phyloP scores from a whole-genome alignment of 2,329 filamentous ascomycete genomes.

The Aspergillus sojae region DNA sequence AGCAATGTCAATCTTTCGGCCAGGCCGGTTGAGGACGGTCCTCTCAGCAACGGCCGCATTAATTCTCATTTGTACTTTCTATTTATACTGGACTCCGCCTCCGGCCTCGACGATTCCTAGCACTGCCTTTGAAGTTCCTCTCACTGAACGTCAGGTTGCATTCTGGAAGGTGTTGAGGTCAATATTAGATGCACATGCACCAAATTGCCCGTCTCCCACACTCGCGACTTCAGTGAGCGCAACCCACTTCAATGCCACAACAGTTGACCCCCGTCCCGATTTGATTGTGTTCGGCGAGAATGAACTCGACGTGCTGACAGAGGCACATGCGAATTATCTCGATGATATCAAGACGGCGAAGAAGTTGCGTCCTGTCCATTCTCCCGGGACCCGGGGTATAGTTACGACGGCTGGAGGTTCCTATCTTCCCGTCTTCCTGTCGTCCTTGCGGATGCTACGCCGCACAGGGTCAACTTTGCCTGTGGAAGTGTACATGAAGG shows the following conservation, averaged over 20 bases:
- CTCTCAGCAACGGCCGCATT: slow-evolving; percentile 31
- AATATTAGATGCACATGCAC: slow-evolving; percentile 36
- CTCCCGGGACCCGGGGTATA: slow-evolving; percentile 48
- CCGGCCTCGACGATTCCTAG: slow-evolving; percentile 36
- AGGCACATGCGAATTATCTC: slow-evolving; percentile 46
- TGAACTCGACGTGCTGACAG: slow-evolving; percentile 38
- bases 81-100: slow-evolving; percentile 40
- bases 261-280: slow-evolving; percentile 36
- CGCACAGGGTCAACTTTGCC: slow-evolving; percentile 54
- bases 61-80: slow-evolving; percentile 37
- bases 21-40: slow-evolving; percentile 31
- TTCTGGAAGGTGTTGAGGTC: slow-evolving; percentile 42
- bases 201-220: slow-evolving; percentile 33
- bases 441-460: slow-evolving; percentile 56
- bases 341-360: slow-evolving; percentile 33
- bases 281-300: slow-evolving; percentile 38
- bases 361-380: slow-evolving; percentile 37
- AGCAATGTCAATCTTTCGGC: slow-evolving; percentile 31
- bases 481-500: slow-evolving; percentile 49
- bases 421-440: slow-evolving; percentile 55
- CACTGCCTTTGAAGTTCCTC: slow-evolving; percentile 37
- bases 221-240: slow-evolving; percentile 27
- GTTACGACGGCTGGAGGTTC: slow-evolving; percentile 54
- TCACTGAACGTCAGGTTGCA: slow-evolving; percentile 38
- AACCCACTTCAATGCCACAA: slow-evolving; percentile 33